Conservation (phyloP, 192 early-diverging fungal genomes). For the Gaertneriomyces sp. region DNA sequence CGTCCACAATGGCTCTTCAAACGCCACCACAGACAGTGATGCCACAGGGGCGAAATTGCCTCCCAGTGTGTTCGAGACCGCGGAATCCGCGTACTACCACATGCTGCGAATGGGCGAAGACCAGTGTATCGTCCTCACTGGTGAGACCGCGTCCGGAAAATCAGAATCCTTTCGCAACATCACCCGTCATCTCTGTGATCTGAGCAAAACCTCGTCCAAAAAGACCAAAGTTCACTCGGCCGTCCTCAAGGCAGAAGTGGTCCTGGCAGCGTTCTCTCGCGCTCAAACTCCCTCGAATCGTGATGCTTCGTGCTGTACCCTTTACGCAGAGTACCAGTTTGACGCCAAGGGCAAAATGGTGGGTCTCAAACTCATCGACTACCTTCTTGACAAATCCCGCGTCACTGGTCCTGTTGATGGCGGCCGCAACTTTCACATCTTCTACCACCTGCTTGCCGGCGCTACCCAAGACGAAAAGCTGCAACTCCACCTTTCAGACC, state of each 20-base stretch:
- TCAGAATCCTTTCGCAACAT: slow-evolving; percentile 73
- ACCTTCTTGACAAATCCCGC: slow-evolving; percentile 81
- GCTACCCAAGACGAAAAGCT: slow-evolving; percentile 70
- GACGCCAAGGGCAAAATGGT: slow-evolving; percentile 74
- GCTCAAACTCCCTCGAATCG: slow-evolving; percentile 61
- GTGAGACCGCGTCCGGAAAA: slow-evolving; percentile 86
- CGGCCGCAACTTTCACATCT: slow-evolving; percentile 91
- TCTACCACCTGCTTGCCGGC: slow-evolving; percentile 81
- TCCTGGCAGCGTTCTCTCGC: slow-evolving; percentile 74
- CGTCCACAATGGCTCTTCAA: slow-evolving; percentile 31
- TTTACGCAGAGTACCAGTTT: slow-evolving; percentile 87
- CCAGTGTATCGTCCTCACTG: slow-evolving; percentile 80
- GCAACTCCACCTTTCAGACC: slow-evolving; percentile 68
- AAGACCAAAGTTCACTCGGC: slow-evolving; percentile 71
- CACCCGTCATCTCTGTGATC: slow-evolving; percentile 66
- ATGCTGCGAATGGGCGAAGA: slow-evolving; percentile 83
- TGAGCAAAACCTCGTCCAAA: slow-evolving; percentile 71
- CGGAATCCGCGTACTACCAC: slow-evolving; percentile 81
- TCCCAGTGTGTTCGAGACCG: slow-evolving; percentile 84
- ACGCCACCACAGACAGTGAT: slow-evolving; percentile 28
- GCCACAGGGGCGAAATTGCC: slow-evolving; percentile 8
- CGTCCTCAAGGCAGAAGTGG: slow-evolving; percentile 61
- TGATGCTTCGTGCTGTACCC: slow-evolving; percentile 65
- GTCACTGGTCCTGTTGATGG: slow-evolving; percentile 51
- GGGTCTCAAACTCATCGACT: slow-evolving; percentile 76